A percentile compares a stretch with the other conserved stretches of the same genome.
These are phyloP conservation scores for Echium plantagineum DNA, from an alignment of 257 asterid genomes.

Conservation along the genomic window DNA sequence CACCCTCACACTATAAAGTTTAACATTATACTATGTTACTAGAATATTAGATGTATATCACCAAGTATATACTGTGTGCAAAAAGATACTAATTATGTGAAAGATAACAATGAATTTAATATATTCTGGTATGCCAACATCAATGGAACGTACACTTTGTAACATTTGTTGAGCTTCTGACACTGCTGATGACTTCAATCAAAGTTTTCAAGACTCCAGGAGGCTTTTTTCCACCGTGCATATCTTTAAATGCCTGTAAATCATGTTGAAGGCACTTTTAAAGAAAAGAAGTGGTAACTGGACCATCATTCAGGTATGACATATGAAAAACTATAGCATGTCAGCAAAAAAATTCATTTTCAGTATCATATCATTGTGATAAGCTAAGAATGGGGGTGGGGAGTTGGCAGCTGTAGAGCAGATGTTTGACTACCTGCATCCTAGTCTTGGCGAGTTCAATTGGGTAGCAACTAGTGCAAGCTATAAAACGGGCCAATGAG, in stretches of 20 bases:
- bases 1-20: background rate
- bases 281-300: background rate
- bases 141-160: slow-evolving; percentile 45
- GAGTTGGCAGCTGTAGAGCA: background rate
- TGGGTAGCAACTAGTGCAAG: slow-evolving; percentile 90
- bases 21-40: too few relatives aligned
- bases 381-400: background rate
- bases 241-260: slow-evolving; percentile 50
- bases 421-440: slow-evolving; percentile 58
- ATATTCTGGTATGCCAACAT: background rate
- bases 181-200: slow-evolving; percentile 51
- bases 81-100: background rate
- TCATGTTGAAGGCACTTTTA: background rate
- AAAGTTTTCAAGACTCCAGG: slow-evolving; percentile 84
- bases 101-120: background rate
- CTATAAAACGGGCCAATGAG: slow-evolving; percentile 79
- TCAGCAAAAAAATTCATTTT: too few relatives aligned
- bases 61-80: background rate
- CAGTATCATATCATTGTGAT: background rate
- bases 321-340: background rate
- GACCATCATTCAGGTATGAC: background rate
- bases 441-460: slow-evolving; percentile 96
- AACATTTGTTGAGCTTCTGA: slow-evolving; percentile 44
- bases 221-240: slow-evolving; percentile 47
- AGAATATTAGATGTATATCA: background rate